These are phyloP conservation scores for Mallotus nudiflorus DNA, from an alignment of 345 rosid genomes.

Conservation along the genomic window DNA sequence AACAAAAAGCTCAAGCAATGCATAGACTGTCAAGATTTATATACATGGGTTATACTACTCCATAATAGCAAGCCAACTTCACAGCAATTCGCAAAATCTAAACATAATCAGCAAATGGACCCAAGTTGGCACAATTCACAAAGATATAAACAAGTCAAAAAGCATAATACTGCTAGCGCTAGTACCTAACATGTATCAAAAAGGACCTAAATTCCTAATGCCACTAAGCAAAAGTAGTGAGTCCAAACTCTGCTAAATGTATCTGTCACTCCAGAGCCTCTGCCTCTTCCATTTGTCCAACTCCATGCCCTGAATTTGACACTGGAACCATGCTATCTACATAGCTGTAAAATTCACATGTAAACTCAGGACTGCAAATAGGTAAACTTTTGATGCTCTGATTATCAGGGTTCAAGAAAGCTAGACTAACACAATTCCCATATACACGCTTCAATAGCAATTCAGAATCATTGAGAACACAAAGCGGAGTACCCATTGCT, in stretches of 20 bases:
- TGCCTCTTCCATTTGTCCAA: background rate
- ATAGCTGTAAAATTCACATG: slow-evolving; percentile 25
- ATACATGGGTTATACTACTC: too few species aligned
- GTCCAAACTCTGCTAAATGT: background rate
- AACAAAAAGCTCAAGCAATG: too few species aligned
- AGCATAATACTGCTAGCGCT: too few species aligned
- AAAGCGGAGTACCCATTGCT: slow-evolving; percentile 22
- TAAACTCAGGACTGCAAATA: slow-evolving; percentile 3
- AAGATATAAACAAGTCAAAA: too few species aligned
- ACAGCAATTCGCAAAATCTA: too few species aligned
- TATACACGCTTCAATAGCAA: slow-evolving; percentile 26
- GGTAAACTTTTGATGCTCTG: slow-evolving; percentile 1
- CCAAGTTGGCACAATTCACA: background rate
- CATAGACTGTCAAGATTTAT: too few species aligned
- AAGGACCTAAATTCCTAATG: background rate
- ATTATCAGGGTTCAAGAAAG: slow-evolving; percentile 8
- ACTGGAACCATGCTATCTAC: slow-evolving; percentile 40
- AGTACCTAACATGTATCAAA: background rate
- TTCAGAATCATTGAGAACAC: slow-evolving; percentile 23
- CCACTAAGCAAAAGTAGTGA: slow-evolving; percentile 3
- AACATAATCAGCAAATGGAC: too few species aligned
- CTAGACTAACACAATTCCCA: background rate
- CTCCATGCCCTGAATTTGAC: slow-evolving; percentile 4
- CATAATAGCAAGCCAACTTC: too few species aligned
- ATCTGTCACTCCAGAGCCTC: background rate